A percentile compares a stretch with the other conserved stretches of the same genome.
phyloP scores from a whole-genome alignment of 179 eudicot genomes.

The Spergularia azorica region DNA sequence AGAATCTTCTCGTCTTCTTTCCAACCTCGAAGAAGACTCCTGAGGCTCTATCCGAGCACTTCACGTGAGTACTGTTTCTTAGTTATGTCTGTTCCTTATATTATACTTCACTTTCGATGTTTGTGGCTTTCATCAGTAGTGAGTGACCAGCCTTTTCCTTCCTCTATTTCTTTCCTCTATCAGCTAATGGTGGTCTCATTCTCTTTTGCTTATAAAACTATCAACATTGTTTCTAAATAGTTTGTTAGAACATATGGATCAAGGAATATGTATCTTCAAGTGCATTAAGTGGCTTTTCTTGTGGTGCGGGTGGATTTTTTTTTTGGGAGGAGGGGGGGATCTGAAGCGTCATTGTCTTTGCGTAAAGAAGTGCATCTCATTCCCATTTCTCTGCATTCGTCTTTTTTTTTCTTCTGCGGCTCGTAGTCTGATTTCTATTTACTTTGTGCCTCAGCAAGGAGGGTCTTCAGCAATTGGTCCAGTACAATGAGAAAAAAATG shows the following conservation, averaged over 20 bases:
- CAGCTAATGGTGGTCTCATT: too few relatives aligned
- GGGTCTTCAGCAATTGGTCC: constrained; percentile 73
- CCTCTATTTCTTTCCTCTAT: too few relatives aligned
- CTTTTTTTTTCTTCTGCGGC: neutral
- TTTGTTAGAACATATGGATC: too few relatives aligned
- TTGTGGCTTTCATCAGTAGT: neutral
- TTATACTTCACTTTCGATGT: too few relatives aligned
- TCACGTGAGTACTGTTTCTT: constrained; percentile 60
- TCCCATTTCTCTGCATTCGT: neutral
- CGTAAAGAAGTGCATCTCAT: too few relatives aligned
- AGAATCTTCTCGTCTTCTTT: constrained; percentile 81
- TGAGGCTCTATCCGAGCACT: constrained; percentile 91
- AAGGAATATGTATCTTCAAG: too few relatives aligned
- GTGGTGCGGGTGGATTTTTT: too few relatives aligned
- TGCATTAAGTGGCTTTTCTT: too few relatives aligned
- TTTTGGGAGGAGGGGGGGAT: too few relatives aligned
- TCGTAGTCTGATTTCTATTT: neutral
- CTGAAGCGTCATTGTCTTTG: too few relatives aligned
- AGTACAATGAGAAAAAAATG: constrained; percentile 88
- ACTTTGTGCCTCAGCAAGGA: constrained; percentile 57
- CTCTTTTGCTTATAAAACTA: too few relatives aligned
- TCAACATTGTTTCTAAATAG: too few relatives aligned
- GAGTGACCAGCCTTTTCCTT: neutral
- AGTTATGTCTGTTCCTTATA: neutral
- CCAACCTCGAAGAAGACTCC: constrained; percentile 82